Evolutionary conservation across 2,329 filamentous ascomycete genomes (phyloP).

Genomic region (Stagonosporopsis cucurbitacearum): DNA sequence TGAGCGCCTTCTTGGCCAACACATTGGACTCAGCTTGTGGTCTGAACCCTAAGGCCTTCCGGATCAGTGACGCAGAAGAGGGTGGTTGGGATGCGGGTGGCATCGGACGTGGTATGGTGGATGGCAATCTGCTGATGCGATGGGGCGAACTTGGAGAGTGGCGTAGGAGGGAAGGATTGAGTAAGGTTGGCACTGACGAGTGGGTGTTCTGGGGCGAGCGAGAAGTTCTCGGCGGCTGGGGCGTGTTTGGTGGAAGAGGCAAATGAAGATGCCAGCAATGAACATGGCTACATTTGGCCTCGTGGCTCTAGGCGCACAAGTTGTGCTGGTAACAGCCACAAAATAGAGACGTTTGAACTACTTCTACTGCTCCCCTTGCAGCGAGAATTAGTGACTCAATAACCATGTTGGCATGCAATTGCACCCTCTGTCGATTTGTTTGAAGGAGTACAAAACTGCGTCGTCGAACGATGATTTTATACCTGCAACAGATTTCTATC

Average conservation of each 20-base stretch:
- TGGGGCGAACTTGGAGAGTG: conserved; percentile 79
- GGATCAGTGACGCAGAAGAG: conserved; percentile 59
- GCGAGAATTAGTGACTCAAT: no score
- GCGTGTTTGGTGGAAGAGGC: conserved; percentile 54
- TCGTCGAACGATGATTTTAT: no score
- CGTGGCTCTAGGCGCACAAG: no score
- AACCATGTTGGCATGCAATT: no score
- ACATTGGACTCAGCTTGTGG: conserved; percentile 78
- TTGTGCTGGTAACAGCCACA: neutral
- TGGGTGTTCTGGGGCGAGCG: conserved; percentile 75
- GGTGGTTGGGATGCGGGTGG: conserved; percentile 45
- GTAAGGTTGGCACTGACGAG: conserved; percentile 71
- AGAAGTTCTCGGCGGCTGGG: conserved; percentile 68
- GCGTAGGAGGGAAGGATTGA: conserved; percentile 73
- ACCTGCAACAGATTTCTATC: no score
- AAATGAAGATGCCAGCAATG: neutral
- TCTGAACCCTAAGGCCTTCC: conserved; percentile 82
- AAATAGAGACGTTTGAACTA: no score
- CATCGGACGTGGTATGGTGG: conserved; percentile 71
- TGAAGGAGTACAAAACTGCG: no score
- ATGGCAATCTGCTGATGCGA: conserved; percentile 75
- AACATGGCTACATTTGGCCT: neutral
- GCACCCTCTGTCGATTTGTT: no score
- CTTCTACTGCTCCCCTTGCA: no score
- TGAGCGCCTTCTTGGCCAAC: conserved; percentile 80